Base-by-base conservation (phyloP, 2,329 filamentous ascomycete species). In the Hansfordia pulvinata region DNA sequence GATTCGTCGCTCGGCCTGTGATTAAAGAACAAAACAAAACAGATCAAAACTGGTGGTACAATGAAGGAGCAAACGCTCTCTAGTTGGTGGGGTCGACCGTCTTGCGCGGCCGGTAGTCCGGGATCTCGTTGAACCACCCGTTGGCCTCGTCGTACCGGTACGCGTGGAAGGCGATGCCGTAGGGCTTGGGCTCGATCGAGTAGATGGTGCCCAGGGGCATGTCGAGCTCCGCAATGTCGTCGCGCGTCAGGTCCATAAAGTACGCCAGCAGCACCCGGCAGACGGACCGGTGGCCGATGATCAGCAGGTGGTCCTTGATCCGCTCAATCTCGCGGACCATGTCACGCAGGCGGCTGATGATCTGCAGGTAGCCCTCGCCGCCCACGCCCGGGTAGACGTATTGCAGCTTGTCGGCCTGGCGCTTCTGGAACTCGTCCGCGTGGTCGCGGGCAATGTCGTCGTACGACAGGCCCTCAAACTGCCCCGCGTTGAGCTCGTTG, bases 261-360 rank as follows among this genome's bases (percentile, higher is more conserved):
- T 98, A 98, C 2, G 88, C 86, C 53, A 98, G 76, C 33, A 98
- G 61, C 5, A 98, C 88, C 17, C 90, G 75, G 30, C 84, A 88
- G 20, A 96, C 79, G 4, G 84, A 92, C 17, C 90, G 82, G 51
- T 96, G 90, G 18, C 83, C 85, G 39, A 96, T 80, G 40, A 98
- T 76, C 33, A 96, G 63, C 28, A 93, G 76, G 52, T 96, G 88
- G 44, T 98, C 90, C 17, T 84, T 93, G 64, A 93, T 96, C 33
- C 90, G 79, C 62, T 98, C 90, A 33, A 94, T 77, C 58, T 98
- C 90, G 26, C 93, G 79, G 36, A 98, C 93, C 60, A 98, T 90
- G 36, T 93, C 81, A 28, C 86, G 79, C 19, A 96, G 69, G 26
- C 90, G 82, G 52, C 90, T 93, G 56, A 98, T 94, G 41, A 98